Evolutionary conservation across 116 monocot genomes (phyloP), one percentile per base, ranked within the genome.

Genomic region (Cymodocea nodosa): DNA sequence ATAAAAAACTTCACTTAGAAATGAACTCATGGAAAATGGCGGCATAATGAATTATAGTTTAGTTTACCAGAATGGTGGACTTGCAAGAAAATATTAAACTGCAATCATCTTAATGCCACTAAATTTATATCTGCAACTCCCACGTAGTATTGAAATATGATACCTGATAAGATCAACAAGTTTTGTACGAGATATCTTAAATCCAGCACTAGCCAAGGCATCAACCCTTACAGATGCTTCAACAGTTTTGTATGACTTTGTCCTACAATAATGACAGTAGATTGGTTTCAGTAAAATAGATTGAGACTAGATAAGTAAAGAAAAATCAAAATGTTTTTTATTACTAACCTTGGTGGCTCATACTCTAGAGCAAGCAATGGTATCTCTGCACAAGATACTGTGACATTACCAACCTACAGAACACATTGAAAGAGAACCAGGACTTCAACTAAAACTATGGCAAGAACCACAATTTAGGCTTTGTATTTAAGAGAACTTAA

Each of bases 161-260:
- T 71, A 95, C 94, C 95, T 90, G 79, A 95, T 95, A 53, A 87
- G 66, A 61, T 71, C 70, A 74, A 78, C 95, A 77, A 95, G 85
- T 70, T 95, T 90, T 53, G 95, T 81, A 36, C 95, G 87, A 63
- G 95, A 95, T 77, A 95, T 85, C 59, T 87, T 95, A 73, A 90
- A 95, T 79, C 95, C 95, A 66, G 95, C 90, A 76, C 95, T 95
- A 61, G 90, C 95, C 55, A 95, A 50, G 57, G 95, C 90, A 87
- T 95, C 95, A 70, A 95, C 79, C 56, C 95, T 76, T 59, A 90
- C 62, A 51, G 95, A 95, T 64, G 95, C 71, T 84, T 97, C 95
- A 58, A 90, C 81, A 9, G 95, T 84, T 80, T 70, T 97, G 59
- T 84, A 87, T 59, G 81, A 74, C 68, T 80, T 87, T 11, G 80